Percentiles rank a stretch among this genome's conserved stretches.
These are phyloP conservation scores for Kluyveromyces dobzhanskii DNA, from an alignment of 805 yeast species.

Conservation along the genomic window DNA sequence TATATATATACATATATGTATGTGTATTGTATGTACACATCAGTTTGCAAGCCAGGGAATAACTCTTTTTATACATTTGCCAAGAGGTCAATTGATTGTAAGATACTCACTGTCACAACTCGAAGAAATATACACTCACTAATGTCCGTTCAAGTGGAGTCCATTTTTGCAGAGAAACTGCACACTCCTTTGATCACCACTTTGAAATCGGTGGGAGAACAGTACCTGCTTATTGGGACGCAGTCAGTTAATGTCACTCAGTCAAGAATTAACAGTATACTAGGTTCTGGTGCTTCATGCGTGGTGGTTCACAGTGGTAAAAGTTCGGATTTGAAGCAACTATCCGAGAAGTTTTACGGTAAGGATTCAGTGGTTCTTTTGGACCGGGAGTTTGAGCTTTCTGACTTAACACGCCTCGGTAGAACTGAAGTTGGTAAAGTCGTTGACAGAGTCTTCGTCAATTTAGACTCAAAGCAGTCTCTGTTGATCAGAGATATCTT, in stretches of 20 bases:
- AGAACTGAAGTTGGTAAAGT: slow-evolving; percentile 51
- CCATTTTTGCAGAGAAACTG: background rate
- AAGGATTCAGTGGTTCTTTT: slow-evolving; percentile 25
- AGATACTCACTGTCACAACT: too few species aligned
- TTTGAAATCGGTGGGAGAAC: slow-evolving; percentile 39
- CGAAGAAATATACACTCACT: too few species aligned
- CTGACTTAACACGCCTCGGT: slow-evolving; percentile 50
- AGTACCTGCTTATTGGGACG: slow-evolving; percentile 49
- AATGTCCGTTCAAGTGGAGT: background rate
- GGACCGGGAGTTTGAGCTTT: slow-evolving; percentile 29
- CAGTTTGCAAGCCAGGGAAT: too few species aligned
- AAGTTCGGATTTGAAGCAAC: slow-evolving; percentile 14
- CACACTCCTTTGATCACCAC: slow-evolving; percentile 34
- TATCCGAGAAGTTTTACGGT: slow-evolving; percentile 13
- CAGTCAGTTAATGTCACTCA: slow-evolving; percentile 26
- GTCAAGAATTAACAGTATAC: slow-evolving; percentile 39
- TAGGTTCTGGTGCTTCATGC: slow-evolving; percentile 50
- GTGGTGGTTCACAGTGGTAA: slow-evolving; percentile 35
- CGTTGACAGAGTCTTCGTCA: slow-evolving; percentile 72
- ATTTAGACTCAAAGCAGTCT: slow-evolving; percentile 30
- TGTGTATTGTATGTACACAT: too few species aligned
- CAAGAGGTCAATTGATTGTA: too few species aligned
- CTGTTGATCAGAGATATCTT: slow-evolving; percentile 36
- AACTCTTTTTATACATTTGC: too few species aligned
- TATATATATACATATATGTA: too few species aligned